phyloP scores from a whole-genome alignment of 73 alveolate genomes.

The Paraurostyla sp. region DNA sequence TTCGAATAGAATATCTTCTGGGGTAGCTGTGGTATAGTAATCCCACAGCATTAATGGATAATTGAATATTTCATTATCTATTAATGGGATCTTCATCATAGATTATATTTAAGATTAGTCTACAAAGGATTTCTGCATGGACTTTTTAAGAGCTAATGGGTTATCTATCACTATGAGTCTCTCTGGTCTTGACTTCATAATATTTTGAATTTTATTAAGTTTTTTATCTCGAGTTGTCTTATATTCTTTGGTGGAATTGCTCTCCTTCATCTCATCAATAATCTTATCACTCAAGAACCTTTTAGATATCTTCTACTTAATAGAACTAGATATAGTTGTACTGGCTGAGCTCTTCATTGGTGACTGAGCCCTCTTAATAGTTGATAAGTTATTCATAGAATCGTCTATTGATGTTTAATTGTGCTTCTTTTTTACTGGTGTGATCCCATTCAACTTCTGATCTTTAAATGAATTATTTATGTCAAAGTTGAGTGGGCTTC shows the following conservation, averaged over 20 bases:
- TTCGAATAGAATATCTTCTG: slow-evolving; percentile 47
- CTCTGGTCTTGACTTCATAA: neutral
- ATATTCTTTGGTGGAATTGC: no score
- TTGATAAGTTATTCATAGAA: neutral
- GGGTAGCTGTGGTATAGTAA: neutral
- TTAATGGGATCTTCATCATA: neutral
- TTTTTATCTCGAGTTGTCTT: no score
- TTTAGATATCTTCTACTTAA: neutral
- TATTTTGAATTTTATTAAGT: neutral
- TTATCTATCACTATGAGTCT: neutral
- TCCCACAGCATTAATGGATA: neutral
- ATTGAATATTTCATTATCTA: neutral
- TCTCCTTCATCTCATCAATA: no score
- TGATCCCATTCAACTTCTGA: neutral
- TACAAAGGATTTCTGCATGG: no score
- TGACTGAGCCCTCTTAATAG: neutral
- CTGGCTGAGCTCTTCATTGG: neutral
- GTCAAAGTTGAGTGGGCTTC: no score
- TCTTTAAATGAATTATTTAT: no score
- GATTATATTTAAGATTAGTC: no score
- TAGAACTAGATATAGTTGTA: no score
- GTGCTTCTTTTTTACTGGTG: neutral
- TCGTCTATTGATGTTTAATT: neutral
- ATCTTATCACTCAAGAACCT: neutral
- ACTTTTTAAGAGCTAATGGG: no score